phyloP scores from a whole-genome alignment of 1,139 yeast genomes.

The Blastobotrys buckinghamii region DNA sequence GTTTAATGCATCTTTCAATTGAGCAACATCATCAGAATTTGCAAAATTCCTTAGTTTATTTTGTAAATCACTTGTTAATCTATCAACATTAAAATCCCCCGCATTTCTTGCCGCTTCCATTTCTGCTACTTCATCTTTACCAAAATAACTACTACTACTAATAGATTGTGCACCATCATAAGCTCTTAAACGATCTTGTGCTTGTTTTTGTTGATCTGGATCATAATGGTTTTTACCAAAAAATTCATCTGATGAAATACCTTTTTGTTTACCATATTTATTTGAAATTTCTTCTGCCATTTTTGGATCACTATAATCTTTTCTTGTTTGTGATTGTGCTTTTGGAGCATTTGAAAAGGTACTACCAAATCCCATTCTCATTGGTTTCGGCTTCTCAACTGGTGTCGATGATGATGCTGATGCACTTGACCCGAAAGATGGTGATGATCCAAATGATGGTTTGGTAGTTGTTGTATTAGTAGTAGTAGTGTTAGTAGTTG shows the following conservation, averaged over 20 bases:
- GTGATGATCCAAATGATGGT: neutral
- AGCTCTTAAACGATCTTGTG: constrained; percentile 65
- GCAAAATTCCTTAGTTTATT: constrained; percentile 65
- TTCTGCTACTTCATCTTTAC: constrained; percentile 61
- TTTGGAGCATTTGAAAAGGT: constrained; percentile 29
- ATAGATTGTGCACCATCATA: constrained; percentile 86
- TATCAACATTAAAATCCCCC: constrained; percentile 41
- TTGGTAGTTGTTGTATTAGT: neutral
- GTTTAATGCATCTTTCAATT: constrained; percentile 87
- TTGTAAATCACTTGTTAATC: constrained; percentile 62
- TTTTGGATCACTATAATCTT: constrained; percentile 35
- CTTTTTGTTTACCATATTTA: constrained; percentile 85
- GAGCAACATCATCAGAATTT: constrained; percentile 74
- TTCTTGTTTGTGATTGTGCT: constrained; percentile 13
- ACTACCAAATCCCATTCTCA: constrained; percentile 36
- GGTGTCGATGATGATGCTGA: neutral
- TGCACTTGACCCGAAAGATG: too few relatives aligned
- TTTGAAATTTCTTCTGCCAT: constrained; percentile 39
- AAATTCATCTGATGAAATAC: constrained; percentile 89
- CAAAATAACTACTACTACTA: constrained; percentile 88
- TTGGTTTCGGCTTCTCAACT: constrained; percentile 19
- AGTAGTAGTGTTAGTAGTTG: constrained; percentile 28
- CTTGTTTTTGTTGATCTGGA: constrained; percentile 72
- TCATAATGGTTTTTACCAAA: constrained; percentile 88
- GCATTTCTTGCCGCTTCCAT: constrained; percentile 30